Evolutionary conservation across 805 yeast species (phyloP), one percentile per base, ranked within the genome.

Genomic region (Yamadazyma kitorensis): DNA sequence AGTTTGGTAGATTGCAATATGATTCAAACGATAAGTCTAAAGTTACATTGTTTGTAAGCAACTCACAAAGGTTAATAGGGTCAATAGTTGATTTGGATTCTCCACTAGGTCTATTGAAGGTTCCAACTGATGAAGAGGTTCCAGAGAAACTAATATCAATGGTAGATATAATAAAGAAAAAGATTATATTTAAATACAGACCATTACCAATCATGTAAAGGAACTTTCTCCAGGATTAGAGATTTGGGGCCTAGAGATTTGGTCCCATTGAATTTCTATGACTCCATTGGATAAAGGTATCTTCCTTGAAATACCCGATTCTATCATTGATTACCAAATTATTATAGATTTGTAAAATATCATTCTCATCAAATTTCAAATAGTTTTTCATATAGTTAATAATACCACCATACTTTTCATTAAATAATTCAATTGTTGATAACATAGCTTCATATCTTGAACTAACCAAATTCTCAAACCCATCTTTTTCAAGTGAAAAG

Each of bases 141-240:
- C 6, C 26, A 5, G 53, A 53, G 7, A 54, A 57, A 3, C 45
- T 54, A 3, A 70, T 82, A 4, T 61, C 75, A 41, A 57, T 83
- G 45, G 57, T 79, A 7, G 91, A 83, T 51, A 58, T 85, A 1
- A 68, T 85, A 3, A 59, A 59, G 20, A 68, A 72, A 41, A 82
- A 80, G 49, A 55, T 83, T 13, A 66, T 80, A 6, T 85, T 85
- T 51, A 74, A 68, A 31, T 74, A 75, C 24, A 66, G 94, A 42
- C 93, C 94, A 0, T 61, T 85, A 32, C 94, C 94, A 4, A 78
- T 83, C 31, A 82, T 83, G 89, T 82, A 52, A 64, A n/a, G n/a
- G n/a, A n/a, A n/a, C n/a, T n/a, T n/a, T n/a, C n/a, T n/a, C n/a
- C n/a, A n/a, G n/a, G n/a, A n/a, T n/a, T n/a, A n/a, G n/a, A n/a